phyloP scores from a whole-genome alignment of 345 rosid species.

The Lepidium didymum region DNA sequence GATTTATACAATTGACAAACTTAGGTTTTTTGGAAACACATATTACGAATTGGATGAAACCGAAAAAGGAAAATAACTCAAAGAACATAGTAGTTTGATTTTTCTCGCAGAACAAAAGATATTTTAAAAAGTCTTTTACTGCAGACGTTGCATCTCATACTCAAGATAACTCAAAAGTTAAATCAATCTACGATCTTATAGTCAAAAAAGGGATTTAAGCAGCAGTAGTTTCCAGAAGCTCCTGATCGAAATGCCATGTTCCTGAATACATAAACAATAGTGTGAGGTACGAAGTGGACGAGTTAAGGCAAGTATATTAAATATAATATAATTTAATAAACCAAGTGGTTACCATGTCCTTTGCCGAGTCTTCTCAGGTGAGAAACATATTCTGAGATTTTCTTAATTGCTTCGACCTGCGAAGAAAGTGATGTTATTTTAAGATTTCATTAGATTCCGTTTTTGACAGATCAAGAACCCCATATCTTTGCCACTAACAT shows the following conservation, averaged over 20 bases:
- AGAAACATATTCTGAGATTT: conserved; percentile 59
- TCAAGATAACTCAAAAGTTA: neutral
- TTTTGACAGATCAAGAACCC: neutral
- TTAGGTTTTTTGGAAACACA: neutral
- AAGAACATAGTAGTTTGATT: neutral
- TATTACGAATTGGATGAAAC: neutral
- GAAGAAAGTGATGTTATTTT: neutral
- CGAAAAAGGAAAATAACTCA: neutral
- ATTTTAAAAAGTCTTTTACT: conserved; percentile 5
- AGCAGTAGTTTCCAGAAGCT: conserved; percentile 43
- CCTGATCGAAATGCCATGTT: conserved; percentile 90
- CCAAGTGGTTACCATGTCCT: conserved; percentile 59
- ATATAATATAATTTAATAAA: neutral
- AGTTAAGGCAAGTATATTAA: neutral
- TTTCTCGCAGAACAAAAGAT: neutral
- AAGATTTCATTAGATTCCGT: conserved; percentile 6
- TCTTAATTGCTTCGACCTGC: conserved; percentile 70
- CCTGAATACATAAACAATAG: conserved; percentile 38
- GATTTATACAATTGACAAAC: too few species aligned
- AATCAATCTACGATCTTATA: neutral
- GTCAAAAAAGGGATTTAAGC: neutral
- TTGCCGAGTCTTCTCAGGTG: conserved; percentile 67
- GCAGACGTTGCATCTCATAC: conserved; percentile 6
- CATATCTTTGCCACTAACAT: conserved; percentile 19
- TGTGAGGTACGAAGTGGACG: conserved; percentile 6